phyloP scores from a whole-genome alignment of 306 rosid genomes.

The Mimosa pudica region DNA sequence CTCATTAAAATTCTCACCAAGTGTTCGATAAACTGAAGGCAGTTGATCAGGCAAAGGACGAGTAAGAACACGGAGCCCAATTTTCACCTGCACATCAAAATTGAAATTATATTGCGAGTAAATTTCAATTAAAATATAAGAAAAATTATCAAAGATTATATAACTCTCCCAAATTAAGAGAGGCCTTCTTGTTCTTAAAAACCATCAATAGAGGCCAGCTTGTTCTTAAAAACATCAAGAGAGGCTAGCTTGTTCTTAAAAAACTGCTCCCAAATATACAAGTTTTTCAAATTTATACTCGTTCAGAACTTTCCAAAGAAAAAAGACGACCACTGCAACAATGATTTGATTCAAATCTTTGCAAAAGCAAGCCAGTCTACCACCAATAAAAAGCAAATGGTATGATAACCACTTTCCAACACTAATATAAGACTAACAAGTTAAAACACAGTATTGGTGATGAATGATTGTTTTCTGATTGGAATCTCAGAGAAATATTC shows the following conservation, averaged over 20 bases:
- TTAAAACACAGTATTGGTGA: not conserved
- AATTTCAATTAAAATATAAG: not conserved
- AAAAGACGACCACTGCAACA: not conserved
- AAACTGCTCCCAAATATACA: not conserved
- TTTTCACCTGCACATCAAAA: slow-evolving; percentile 55
- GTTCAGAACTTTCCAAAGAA: not conserved
- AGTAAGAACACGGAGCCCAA: slow-evolving; percentile 82
- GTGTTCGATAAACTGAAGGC: slow-evolving; percentile 70
- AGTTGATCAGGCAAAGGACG: slow-evolving; percentile 71
- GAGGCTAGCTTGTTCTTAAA: not conserved
- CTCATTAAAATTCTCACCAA: slow-evolving; percentile 71
- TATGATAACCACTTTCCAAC: not conserved
- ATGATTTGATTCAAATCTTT: not conserved
- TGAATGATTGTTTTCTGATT: not conserved
- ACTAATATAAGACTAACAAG: slow-evolving; percentile 4
- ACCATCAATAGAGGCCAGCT: no score
- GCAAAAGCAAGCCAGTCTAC: not conserved
- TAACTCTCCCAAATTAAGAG: not conserved
- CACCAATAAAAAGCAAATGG: not conserved
- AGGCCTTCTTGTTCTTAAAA: no score
- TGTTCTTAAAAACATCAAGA: no score
- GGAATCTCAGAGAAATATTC: not conserved
- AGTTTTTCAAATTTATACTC: not conserved
- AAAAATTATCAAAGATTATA: not conserved
- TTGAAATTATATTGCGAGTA: not conserved